Evolutionary conservation across 2,329 filamentous ascomycete species (phyloP), one percentile per base, ranked within the genome.

Genomic region (Colletotrichum eleusines): DNA sequence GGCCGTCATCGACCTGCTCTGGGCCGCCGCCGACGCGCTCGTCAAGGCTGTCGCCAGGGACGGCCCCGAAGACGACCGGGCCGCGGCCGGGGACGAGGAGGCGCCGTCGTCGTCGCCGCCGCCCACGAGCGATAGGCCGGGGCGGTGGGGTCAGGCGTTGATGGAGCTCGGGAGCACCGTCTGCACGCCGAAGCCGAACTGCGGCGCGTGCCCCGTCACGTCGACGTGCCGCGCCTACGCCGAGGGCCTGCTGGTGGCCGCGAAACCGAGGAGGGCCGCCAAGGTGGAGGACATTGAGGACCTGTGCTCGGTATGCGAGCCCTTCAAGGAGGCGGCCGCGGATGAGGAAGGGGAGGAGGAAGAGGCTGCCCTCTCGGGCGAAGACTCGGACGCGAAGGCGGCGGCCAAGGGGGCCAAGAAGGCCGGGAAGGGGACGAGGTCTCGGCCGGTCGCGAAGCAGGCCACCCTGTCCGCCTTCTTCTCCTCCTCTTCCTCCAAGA

Each of bases 111-210:
- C 38, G 38, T 1, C 38, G 16, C 16, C 38, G 9, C 14, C 76
- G 0, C 74, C 78, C 28, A 72, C 76, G 18, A 89, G 85, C 64
- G 83, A 87, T 63, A 77, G 85, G 28, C 88, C 89, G 0, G 89
- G 89, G 0, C 78, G 85, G 71, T 91, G 89, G 89, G 89, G 89
- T 0, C 89, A 91, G 75, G 89, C 87, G 0, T 78, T 91, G 33
- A 91, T 91, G 89, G 89, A 91, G 75, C 81, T 91, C 5, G 89
- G 89, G 3, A 90, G 88, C 72, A 91, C 89, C 0, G 76, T 91
- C 2, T 91, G 89, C 74, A 84, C 84, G 8, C 89, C 89, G 0
- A 87, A 86, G 73, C 89, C 89, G 1, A 85, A 86, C 61, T 91
- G 89, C 73, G 77, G 77, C 2, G 74, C 75, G 1, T 89, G 87